phyloP scores from a whole-genome alignment of 495 filamentous ascomycete genomes.

The Aspergillus coremiiformis region DNA sequence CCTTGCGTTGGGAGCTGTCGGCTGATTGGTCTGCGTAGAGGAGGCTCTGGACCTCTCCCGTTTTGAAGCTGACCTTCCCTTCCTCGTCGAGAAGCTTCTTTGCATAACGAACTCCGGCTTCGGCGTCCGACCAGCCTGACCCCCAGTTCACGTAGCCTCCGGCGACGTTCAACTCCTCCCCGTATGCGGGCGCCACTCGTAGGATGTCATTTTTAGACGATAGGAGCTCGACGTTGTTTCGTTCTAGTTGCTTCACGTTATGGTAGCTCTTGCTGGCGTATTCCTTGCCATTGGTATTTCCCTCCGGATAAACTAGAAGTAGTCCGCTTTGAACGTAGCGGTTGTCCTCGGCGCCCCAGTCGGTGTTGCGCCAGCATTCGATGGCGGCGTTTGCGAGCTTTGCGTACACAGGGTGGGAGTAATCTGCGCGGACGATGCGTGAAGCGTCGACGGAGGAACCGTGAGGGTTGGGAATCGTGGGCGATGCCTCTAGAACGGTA shows the following conservation, averaged over 20 bases:
- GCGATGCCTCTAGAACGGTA: constrained; percentile 60
- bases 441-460: constrained; percentile 68
- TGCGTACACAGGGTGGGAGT: constrained; percentile 65
- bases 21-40: constrained; percentile 21
- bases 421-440: constrained; percentile 77
- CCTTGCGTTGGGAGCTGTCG: constrained; percentile 12
- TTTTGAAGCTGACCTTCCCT: constrained; percentile 55
- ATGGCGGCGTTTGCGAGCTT: constrained; percentile 61
- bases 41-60: constrained; percentile 53
- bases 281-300: constrained; percentile 42
- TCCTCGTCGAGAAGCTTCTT: constrained; percentile 56
- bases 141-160: constrained; percentile 77
- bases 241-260: constrained; percentile 46
- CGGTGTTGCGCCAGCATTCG: constrained; percentile 59
- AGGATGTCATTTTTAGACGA: constrained; percentile 34
- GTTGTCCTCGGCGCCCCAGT: constrained; percentile 50
- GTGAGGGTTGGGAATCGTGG: constrained; percentile 61
- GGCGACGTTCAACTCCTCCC: constrained; percentile 42
- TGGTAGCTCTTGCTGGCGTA: constrained; percentile 62
- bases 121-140: constrained; percentile 82
- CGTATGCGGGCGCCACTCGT: constrained; percentile 34
- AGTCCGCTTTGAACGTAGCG: constrained; percentile 74
- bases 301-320: constrained; percentile 53
- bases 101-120: constrained; percentile 57
- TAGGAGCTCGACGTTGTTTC: constrained; percentile 46